Conservation (phyloP, 208 protist species). For the Trypanosoma boissoni region DNA sequence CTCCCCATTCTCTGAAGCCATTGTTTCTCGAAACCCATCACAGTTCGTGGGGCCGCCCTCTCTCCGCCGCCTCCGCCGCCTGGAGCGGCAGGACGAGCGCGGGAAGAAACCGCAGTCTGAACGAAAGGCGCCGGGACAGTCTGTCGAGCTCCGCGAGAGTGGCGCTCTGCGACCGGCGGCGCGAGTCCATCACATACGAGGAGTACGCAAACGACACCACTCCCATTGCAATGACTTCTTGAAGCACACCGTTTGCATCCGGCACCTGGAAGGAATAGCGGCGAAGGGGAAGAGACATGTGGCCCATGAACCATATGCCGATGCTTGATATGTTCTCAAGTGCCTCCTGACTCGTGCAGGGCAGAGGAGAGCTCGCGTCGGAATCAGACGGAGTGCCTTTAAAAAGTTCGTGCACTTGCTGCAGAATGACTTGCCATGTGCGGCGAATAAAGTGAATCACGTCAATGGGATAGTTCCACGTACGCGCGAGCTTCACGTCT, state of each 20-base stretch:
- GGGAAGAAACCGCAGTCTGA: slow-evolving; percentile 50
- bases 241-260: slow-evolving; percentile 24
- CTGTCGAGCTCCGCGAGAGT: slow-evolving; percentile 37
- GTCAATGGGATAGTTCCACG: slow-evolving; percentile 23
- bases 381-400: neutral
- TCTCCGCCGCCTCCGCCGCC: no score
- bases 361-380: neutral
- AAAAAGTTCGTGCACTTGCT: slow-evolving; percentile 44
- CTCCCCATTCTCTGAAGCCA: no score
- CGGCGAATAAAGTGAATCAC: slow-evolving; percentile 51
- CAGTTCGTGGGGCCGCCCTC: no score
- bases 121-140: slow-evolving; percentile 45
- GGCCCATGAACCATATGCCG: slow-evolving; percentile 65
- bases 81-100: slow-evolving; percentile 35
- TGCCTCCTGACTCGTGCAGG: slow-evolving; percentile 28
- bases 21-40: no score
- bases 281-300: slow-evolving; percentile 64
- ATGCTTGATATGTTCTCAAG: slow-evolving; percentile 72
- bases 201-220: slow-evolving; percentile 70
- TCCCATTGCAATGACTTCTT: slow-evolving; percentile 58
- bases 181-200: slow-evolving; percentile 68
- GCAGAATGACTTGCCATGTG: slow-evolving; percentile 55
- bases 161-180: slow-evolving; percentile 40
- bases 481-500: slow-evolving; percentile 23
- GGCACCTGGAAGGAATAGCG: slow-evolving; percentile 54